Evolutionary conservation across 2,329 filamentous ascomycete species (phyloP), one percentile per base, ranked within the genome.

Genomic region (Verticillium zaregamsianum): DNA sequence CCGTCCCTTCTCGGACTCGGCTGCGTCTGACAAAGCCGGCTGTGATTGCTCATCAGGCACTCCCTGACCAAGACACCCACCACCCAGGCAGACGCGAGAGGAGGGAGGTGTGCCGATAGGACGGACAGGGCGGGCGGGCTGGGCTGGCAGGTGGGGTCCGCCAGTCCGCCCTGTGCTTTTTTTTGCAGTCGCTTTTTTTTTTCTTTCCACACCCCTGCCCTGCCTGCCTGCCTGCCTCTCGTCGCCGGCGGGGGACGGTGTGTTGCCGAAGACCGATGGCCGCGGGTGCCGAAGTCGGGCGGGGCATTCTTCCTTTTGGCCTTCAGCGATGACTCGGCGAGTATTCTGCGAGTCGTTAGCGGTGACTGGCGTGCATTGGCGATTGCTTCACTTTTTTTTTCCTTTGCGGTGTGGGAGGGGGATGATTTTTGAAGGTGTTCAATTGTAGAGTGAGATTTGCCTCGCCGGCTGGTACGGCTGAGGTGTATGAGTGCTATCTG

Each of bases 371-470:
- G 45, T 49, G 45, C 45, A 49, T 49, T 25, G n/a, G 45, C 20
- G 9, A 23, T 49, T 23, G 20, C 45, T 49, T 49, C 45, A 49
- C 45, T 49, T 49, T 49, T 49, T 49, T 35, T 35, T 35, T 49
- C 28, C 14, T 35, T 35, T 12, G 45, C 45, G 45, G 45, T 23
- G 40, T 23, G 40, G 40, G n/a, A 49, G 40, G 40, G 40, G 45
- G 45, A 25, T 55, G 12, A 17, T 55, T 55, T 31, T 55, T 55
- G 54, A 55, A 55, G 8, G 54, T 35, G 7, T 57, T 57, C 31
- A 57, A 57, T 33, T 55, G 54, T 33, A 55, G 31, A 57, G 31
- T 57, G 55, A 57, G 55, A 57, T 57, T 35, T 57, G 15, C 55
- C n/a, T 35, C 55, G 55, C 31, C 31, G 31, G 45, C 20, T 25